Conservation (phyloP, 345 rosid species). For the Streptanthus diversifolius region DNA sequence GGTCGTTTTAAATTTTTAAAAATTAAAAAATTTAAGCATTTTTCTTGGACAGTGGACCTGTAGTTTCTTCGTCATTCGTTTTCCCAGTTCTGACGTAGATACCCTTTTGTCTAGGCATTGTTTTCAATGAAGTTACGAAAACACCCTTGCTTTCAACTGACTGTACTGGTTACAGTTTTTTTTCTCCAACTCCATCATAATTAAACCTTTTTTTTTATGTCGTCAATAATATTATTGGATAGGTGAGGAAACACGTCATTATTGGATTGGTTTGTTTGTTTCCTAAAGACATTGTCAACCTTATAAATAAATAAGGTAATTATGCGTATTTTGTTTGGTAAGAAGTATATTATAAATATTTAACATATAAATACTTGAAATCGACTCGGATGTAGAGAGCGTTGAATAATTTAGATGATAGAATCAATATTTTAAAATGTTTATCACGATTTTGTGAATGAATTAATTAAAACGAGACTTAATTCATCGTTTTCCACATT, state of each 20-base stretch:
- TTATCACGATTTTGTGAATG: too few species aligned
- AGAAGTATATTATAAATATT: not conserved
- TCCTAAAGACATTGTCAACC: constrained; percentile 8
- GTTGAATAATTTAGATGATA: too few species aligned
- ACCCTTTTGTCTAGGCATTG: constrained; percentile 11
- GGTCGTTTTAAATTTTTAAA: not conserved
- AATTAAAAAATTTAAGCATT: constrained; percentile 5
- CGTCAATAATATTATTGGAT: constrained; percentile 9
- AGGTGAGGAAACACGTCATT: constrained; percentile 23
- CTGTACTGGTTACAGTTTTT: constrained; percentile 3
- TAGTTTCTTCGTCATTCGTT: constrained; percentile 20
- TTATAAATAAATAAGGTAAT: not conserved
- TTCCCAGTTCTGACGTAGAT: constrained; percentile 7
- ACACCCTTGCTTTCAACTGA: constrained; percentile 1
- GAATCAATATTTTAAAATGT: too few species aligned
- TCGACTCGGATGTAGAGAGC: too few species aligned
- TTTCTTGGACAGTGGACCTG: constrained; percentile 26
- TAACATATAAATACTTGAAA: too few species aligned
- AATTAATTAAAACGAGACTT: too few species aligned
- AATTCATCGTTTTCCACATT: too few species aligned
- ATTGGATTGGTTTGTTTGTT: constrained; percentile 12
- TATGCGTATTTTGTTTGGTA: not conserved
- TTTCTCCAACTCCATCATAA: not conserved
- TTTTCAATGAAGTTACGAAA: not conserved
- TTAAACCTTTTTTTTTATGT: not conserved